Evolutionary conservation across 768 basidiomycete species (phyloP).

Genomic region (Mycena belliarum): DNA sequence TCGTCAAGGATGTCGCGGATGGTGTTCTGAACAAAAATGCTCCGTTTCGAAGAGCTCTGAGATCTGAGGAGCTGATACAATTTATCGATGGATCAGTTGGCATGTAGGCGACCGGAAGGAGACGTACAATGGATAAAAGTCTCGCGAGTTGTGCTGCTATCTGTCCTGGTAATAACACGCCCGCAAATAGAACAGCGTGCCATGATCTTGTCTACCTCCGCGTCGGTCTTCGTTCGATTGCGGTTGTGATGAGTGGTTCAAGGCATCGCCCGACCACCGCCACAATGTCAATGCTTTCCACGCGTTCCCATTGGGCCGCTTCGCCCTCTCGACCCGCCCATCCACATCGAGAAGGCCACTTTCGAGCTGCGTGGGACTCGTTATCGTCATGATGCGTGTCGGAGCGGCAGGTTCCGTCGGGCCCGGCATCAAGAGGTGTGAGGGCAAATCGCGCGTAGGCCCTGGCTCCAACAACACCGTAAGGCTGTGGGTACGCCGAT

Average conservation of each 20-base stretch:
- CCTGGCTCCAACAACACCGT: constrained; percentile 46
- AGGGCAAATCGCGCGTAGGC: constrained; percentile 37
- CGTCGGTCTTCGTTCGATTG: constrained; percentile 6
- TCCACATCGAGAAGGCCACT: constrained; percentile 52
- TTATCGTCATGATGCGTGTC: constrained; percentile 38
- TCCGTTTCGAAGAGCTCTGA: not conserved
- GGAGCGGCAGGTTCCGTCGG: constrained; percentile 30
- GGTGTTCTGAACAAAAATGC: not conserved
- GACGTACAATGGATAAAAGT: not conserved
- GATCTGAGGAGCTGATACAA: not conserved
- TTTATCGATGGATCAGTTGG: not conserved
- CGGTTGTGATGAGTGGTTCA: constrained; percentile 6
- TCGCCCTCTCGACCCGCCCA: constrained; percentile 43
- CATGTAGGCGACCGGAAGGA: not conserved
- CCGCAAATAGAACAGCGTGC: constrained; percentile 38
- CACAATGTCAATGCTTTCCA: constrained; percentile 61
- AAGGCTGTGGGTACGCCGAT: constrained; percentile 41
- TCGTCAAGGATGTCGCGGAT: not conserved
- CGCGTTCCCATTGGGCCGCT: constrained; percentile 51
- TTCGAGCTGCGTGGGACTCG: constrained; percentile 52
- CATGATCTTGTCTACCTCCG: constrained; percentile 33
- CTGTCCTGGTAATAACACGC: constrained; percentile 28
- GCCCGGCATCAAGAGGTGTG: constrained; percentile 32
- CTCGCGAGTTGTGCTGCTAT: not conserved
- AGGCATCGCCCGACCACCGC: constrained; percentile 44